Conservation (phyloP, 192 early-diverging fungal genomes). For the Linnemannia exigua region DNA sequence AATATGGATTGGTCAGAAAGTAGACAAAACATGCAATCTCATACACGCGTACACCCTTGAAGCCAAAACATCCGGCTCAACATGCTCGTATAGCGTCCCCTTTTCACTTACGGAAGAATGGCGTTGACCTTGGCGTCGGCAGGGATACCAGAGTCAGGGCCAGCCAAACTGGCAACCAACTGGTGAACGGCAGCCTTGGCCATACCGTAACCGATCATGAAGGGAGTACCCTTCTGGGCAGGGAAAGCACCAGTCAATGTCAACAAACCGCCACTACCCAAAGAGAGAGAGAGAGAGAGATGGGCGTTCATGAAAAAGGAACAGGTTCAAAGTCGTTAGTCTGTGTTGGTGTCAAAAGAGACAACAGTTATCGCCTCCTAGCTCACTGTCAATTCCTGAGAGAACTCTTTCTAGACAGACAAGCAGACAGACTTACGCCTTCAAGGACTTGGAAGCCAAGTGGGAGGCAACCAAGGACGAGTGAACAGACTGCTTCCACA, state of each 20-base stretch:
- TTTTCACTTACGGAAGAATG: constrained; percentile 73
- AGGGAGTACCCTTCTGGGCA: constrained; percentile 80
- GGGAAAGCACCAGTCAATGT: constrained; percentile 84
- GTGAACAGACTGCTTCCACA: constrained; percentile 86
- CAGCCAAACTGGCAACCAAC: constrained; percentile 81
- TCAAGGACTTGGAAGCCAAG: constrained; percentile 80
- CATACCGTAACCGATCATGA: constrained; percentile 89
- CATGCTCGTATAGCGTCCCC: too few relatives aligned
- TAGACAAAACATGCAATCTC: not conserved
- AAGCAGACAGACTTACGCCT: constrained; percentile 64
- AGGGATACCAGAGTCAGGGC: constrained; percentile 80
- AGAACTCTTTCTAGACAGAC: not conserved
- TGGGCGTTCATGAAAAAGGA: not conserved
- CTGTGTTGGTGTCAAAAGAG: not conserved
- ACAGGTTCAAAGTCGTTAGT: not conserved
- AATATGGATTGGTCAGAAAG: constrained; percentile 12
- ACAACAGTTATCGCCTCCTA: not conserved
- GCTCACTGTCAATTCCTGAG: not conserved
- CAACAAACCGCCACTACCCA: constrained; percentile 81
- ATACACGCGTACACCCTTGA: not conserved
- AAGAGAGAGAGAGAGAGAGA: too few relatives aligned
- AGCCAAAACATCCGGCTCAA: not conserved
- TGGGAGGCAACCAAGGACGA: constrained; percentile 88
- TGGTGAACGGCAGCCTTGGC: constrained; percentile 97
- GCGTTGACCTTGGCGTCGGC: constrained; percentile 74